A percentile compares a stretch with the other conserved stretches of the same genome.
These are phyloP conservation scores for Acanthochlamys bracteata DNA, from an alignment of 106 monocot genomes.

Conservation along the genomic window DNA sequence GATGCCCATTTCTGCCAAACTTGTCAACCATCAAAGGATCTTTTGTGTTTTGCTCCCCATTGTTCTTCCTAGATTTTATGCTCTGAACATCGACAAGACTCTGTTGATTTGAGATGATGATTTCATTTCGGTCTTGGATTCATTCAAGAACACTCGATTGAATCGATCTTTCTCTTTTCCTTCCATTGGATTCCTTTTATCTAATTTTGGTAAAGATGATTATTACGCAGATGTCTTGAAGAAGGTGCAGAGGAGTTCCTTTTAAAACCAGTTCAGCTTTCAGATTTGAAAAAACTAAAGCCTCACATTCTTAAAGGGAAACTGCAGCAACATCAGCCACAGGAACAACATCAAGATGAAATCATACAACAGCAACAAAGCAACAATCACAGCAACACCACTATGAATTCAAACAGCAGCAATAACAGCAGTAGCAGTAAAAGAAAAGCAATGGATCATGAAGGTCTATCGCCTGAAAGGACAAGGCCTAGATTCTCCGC, in stretches of 20 bases:
- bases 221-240: constrained; percentile 73
- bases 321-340: constrained; percentile 16
- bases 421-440: constrained; percentile 6
- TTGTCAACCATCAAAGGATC: constrained; percentile 27
- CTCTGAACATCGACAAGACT: not conserved
- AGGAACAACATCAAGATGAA: not conserved
- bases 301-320: constrained; percentile 72
- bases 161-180: not conserved
- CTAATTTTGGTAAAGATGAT: not conserved
- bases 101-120: not conserved
- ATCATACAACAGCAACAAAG: not conserved
- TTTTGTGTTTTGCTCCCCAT: constrained; percentile 7
- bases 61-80: constrained; percentile 24
- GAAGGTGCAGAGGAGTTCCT: constrained; percentile 93
- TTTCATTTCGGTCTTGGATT: no score
- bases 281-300: constrained; percentile 73
- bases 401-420: not conserved
- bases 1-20: constrained; percentile 1
- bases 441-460: constrained; percentile 49
- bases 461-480: constrained; percentile 59
- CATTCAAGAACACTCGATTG: not conserved
- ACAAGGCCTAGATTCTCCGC: constrained; percentile 54
- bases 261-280: constrained; percentile 77
- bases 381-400: constrained; percentile 7
- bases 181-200: not conserved